phyloP scores from a whole-genome alignment of 2,329 filamentous ascomycete species.

The Fusarium sp. region DNA sequence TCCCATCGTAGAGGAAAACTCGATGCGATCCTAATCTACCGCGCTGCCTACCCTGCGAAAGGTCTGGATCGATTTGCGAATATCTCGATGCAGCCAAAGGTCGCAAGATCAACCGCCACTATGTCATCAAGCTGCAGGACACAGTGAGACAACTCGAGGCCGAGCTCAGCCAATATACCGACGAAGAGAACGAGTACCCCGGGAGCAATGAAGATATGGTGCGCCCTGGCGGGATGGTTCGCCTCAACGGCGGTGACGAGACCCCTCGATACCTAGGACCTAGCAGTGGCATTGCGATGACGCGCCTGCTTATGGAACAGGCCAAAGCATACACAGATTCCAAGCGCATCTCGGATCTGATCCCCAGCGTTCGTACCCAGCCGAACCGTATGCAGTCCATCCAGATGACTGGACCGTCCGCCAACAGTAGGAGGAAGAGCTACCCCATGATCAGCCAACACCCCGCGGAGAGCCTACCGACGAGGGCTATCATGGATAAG shows the following conservation, averaged over 20 bases:
- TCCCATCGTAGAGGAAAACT: conserved; percentile 81
- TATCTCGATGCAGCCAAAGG: conserved; percentile 94
- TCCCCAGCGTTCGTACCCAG: conserved; percentile 77
- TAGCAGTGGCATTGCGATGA: conserved; percentile 96
- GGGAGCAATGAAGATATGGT: conserved; percentile 86
- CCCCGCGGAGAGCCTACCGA: conserved; percentile 81
- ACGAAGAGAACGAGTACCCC: conserved; percentile 77
- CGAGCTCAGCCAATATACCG: conserved; percentile 82
- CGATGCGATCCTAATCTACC: conserved; percentile 94
- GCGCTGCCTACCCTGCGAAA: conserved; percentile 91
- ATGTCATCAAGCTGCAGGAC: conserved; percentile 92
- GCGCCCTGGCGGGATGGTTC: conserved; percentile 86
- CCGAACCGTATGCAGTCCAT: conserved; percentile 70
- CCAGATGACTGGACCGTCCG: conserved; percentile 62
- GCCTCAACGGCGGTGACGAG: conserved; percentile 87
- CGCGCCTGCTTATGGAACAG: conserved; percentile 93
- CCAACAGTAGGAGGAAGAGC: conserved; percentile 79
- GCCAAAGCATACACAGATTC: conserved; percentile 94
- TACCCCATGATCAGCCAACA: conserved; percentile 92
- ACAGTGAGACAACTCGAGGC: conserved; percentile 85
- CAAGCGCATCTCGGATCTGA: conserved; percentile 90
- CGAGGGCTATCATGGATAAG: conserved; percentile 77
- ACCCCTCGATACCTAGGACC: conserved; percentile 89
- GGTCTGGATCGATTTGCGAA: conserved; percentile 90
- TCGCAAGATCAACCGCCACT: conserved; percentile 87